Conservation (phyloP, 805 yeast species). For the Kuraishia capsulata region DNA sequence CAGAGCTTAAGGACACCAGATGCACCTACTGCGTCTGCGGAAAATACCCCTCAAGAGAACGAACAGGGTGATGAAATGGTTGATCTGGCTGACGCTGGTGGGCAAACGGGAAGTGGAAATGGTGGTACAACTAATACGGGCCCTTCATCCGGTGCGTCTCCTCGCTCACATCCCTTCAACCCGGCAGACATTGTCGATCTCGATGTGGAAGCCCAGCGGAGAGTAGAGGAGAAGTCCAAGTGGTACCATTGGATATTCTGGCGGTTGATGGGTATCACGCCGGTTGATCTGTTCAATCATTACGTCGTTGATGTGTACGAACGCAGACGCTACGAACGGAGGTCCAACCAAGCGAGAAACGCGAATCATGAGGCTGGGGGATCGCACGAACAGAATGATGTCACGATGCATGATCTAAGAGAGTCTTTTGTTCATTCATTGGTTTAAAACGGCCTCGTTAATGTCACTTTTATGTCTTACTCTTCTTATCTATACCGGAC, state of each 20-base stretch:
- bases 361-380: not conserved
- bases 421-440: not conserved
- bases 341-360: conserved; percentile 1
- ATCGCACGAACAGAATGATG: not conserved
- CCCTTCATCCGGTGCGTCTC: conserved; percentile 18
- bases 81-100: conserved; percentile 7
- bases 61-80: conserved; percentile 9
- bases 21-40: not conserved
- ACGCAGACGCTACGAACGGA: conserved; percentile 14
- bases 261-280: conserved; percentile 46
- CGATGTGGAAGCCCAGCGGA: conserved; percentile 33
- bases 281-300: conserved; percentile 39
- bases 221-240: conserved; percentile 18
- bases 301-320: conserved; percentile 32
- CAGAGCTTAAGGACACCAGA: conserved; percentile 8
- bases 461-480: no score
- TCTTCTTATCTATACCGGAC: no score
- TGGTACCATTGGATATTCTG: conserved; percentile 32
- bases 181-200: conserved; percentile 30
- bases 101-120: conserved; percentile 3
- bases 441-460: no score
- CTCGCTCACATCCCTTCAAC: conserved; percentile 19
- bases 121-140: not conserved
- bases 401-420: not conserved
- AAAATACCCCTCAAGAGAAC: not conserved